A percentile compares a stretch with the other conserved stretches of the same genome.
Evolutionary conservation across 169 alveolate species (phyloP).

Genomic region (Perkinsus olseni): DNA sequence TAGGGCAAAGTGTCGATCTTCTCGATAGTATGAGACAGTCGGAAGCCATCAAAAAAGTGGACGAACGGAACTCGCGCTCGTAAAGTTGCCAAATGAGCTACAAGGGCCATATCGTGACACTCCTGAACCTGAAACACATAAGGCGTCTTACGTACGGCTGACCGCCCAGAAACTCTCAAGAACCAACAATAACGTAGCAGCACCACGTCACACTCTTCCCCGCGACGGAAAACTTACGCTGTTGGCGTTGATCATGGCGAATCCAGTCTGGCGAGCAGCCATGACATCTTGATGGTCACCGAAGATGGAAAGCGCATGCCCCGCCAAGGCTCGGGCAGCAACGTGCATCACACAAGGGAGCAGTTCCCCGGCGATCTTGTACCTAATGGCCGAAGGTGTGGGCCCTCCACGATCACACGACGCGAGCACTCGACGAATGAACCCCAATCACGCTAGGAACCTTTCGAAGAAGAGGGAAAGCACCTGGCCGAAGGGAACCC

Average conservation of each 20-base stretch:
- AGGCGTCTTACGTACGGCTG: background rate
- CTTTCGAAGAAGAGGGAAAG: slow-evolving; percentile 45
- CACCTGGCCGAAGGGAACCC: slow-evolving; percentile 43
- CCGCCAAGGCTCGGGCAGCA: slow-evolving; percentile 41
- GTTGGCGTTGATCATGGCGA: slow-evolving; percentile 26
- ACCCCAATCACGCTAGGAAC: too few relatives aligned
- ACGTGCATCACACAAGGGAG: slow-evolving; percentile 50
- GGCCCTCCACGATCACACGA: too few relatives aligned
- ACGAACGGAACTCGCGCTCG: slow-evolving; percentile 44
- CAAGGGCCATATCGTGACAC: slow-evolving; percentile 44
- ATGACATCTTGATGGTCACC: slow-evolving; percentile 47
- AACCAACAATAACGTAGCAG: slow-evolving; percentile 44
- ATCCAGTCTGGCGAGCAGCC: slow-evolving; percentile 46
- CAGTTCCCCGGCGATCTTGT: slow-evolving; percentile 50
- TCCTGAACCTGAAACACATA: slow-evolving; percentile 15
- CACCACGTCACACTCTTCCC: too few relatives aligned
- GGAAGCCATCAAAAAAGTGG: slow-evolving; percentile 47
- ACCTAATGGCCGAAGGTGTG: slow-evolving; percentile 39
- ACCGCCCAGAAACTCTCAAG: slow-evolving; percentile 40
- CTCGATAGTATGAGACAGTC: slow-evolving; percentile 44
- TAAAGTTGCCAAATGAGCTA: slow-evolving; percentile 43
- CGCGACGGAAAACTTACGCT: slow-evolving; percentile 13
- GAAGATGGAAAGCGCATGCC: slow-evolving; percentile 40
- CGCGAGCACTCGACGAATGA: too few relatives aligned
- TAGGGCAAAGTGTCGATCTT: slow-evolving; percentile 22